phyloP scores from a whole-genome alignment of 1,284 basidiomycete species.

The Takashimella koratensis region DNA sequence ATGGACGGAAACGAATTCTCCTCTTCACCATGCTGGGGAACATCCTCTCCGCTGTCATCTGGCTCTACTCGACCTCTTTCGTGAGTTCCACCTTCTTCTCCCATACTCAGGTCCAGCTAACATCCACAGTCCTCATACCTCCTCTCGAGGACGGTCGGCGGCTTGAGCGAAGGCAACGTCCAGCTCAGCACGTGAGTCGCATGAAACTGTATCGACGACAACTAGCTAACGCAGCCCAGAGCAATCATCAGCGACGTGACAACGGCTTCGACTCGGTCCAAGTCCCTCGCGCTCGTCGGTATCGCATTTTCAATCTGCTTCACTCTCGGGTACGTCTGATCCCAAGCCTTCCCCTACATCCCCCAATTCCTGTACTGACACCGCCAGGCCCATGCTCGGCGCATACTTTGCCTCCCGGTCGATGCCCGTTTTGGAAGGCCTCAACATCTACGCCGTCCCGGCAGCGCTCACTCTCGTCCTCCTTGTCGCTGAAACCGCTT shows the following conservation, averaged over 20 bases:
- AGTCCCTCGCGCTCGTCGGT: conserved; percentile 82
- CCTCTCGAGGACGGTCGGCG: conserved; percentile 82
- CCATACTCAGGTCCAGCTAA: conserved; percentile 1
- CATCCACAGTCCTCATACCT: conserved; percentile 59
- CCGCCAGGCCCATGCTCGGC: conserved; percentile 54
- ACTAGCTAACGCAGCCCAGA: conserved; percentile 48
- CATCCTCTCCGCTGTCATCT: conserved; percentile 75
- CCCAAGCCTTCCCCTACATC: no score
- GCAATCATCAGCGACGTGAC: conserved; percentile 87
- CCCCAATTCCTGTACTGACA: no score
- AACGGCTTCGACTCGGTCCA: conserved; percentile 67
- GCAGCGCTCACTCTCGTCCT: conserved; percentile 72
- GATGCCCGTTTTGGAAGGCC: conserved; percentile 47
- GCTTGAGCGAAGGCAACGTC: conserved; percentile 71
- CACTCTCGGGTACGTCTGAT: conserved; percentile 53
- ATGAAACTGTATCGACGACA: neutral
- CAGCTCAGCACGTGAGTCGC: conserved; percentile 50
- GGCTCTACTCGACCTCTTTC: conserved; percentile 82
- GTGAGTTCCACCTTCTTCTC: conserved; percentile 20
- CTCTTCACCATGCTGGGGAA: conserved; percentile 87
- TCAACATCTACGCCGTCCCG: conserved; percentile 82
- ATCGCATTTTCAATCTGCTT: conserved; percentile 92
- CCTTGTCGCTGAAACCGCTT: conserved; percentile 64
- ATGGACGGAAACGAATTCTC: conserved; percentile 76
- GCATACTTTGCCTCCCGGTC: conserved; percentile 50